Evolutionary conservation across 192 early-diverging fungal genomes (phyloP).

Genomic region (Pilaira anomala): DNA sequence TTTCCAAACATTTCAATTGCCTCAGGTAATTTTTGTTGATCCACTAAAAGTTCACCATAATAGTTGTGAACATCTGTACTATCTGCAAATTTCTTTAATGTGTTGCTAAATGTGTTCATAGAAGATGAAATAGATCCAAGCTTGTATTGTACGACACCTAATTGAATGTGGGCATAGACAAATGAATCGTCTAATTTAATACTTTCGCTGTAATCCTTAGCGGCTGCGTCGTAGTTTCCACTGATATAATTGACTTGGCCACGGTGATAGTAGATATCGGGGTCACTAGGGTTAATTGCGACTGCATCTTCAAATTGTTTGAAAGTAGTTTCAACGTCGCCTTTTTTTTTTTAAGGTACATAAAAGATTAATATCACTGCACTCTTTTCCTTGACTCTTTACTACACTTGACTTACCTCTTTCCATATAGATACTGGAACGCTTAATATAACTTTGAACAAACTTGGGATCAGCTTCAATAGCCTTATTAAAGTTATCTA

Average conservation of each 20-base stretch:
- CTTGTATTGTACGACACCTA: conserved; percentile 93
- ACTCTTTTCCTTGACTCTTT: no score
- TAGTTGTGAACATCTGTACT: conserved; percentile 95
- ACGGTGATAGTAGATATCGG: conserved; percentile 90
- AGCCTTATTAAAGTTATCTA: conserved; percentile 75
- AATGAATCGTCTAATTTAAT: conserved; percentile 76
- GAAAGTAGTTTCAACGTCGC: conserved; percentile 55
- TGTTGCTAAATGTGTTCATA: conserved; percentile 76
- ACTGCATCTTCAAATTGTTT: conserved; percentile 70
- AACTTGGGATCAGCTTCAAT: conserved; percentile 73
- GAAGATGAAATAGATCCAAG: conserved; percentile 72
- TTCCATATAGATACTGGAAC: conserved; percentile 90
- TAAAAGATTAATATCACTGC: background rate
- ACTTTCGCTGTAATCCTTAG: conserved; percentile 80
- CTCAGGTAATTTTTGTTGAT: conserved; percentile 79
- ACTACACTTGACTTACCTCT: no score
- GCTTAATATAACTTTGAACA: conserved; percentile 85
- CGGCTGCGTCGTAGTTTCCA: conserved; percentile 72
- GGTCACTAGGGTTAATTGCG: conserved; percentile 63
- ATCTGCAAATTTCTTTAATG: conserved; percentile 70
- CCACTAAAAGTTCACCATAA: conserved; percentile 91
- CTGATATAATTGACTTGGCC: conserved; percentile 78
- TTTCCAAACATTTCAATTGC: conserved; percentile 86
- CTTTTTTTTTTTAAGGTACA: conserved; percentile 27
- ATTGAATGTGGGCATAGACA: conserved; percentile 92